Evolutionary conservation across 495 filamentous ascomycete species (phyloP).

Genomic region (Talaromyces trachyspermus): DNA sequence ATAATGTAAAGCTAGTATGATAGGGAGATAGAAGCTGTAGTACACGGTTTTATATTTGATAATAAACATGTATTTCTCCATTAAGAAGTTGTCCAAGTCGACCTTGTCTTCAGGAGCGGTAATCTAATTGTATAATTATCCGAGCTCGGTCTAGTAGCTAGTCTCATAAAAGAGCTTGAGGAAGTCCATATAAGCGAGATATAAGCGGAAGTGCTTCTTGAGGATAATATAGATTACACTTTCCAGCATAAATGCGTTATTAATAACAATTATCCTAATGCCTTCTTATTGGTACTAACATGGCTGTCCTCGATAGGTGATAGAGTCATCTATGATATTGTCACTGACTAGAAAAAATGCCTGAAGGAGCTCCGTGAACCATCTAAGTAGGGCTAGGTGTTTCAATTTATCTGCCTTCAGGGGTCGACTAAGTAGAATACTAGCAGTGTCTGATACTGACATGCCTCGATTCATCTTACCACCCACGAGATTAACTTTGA

Average conservation of each 20-base stretch:
- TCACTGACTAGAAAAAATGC: slow-evolving; percentile 98
- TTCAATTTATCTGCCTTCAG: slow-evolving; percentile 77
- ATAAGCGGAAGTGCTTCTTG: slow-evolving; percentile 82
- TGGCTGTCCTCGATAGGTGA: slow-evolving; percentile 84
- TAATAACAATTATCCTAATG: slow-evolving; percentile 93
- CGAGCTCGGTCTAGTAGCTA: slow-evolving; percentile 87
- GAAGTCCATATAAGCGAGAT: slow-evolving; percentile 80
- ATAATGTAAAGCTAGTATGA: slow-evolving; percentile 81
- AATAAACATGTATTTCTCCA: slow-evolving; percentile 96
- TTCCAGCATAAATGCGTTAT: slow-evolving; percentile 97
- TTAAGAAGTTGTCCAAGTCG: slow-evolving; percentile 84
- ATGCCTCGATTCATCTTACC: slow-evolving; percentile 99
- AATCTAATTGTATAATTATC: slow-evolving; percentile 88
- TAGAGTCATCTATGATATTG: slow-evolving; percentile 95
- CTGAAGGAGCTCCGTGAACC: slow-evolving; percentile 96
- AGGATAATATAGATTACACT: slow-evolving; percentile 80
- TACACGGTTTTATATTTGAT: slow-evolving; percentile 99
- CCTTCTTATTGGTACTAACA: slow-evolving; percentile 90
- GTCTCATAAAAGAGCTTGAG: slow-evolving; percentile 94
- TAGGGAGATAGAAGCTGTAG: slow-evolving; percentile 97
- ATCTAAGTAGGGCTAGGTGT: slow-evolving; percentile 76
- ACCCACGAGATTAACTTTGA: slow-evolving; percentile 79
- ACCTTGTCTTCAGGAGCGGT: slow-evolving; percentile 88
- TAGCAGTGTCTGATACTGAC: slow-evolving; percentile 87
- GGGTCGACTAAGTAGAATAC: slow-evolving; percentile 64